Evolutionary conservation across 345 rosid genomes (phyloP).

Genomic region (Populus tremula): DNA sequence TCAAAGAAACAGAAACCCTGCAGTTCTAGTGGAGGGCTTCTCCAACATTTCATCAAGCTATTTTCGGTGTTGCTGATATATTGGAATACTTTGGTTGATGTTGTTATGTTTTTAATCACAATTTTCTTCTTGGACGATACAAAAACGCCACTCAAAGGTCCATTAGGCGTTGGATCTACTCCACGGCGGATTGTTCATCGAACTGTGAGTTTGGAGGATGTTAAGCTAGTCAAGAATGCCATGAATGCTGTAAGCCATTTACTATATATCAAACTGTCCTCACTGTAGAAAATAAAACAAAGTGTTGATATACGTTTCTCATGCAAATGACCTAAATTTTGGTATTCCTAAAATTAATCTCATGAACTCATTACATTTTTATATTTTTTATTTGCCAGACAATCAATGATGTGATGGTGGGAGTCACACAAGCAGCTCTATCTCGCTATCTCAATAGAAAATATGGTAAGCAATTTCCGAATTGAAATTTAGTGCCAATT

Average conservation of each 20-base stretch:
- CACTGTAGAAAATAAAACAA: too few species aligned
- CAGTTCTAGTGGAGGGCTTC: not conserved
- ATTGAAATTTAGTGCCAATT: too few species aligned
- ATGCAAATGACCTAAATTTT: too few species aligned
- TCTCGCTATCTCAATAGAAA: constrained; percentile 53
- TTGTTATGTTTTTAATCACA: constrained; percentile 39
- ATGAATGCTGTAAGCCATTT: constrained; percentile 6
- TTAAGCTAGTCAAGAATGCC: constrained; percentile 35
- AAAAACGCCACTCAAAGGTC: constrained; percentile 52
- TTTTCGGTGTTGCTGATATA: constrained; percentile 16
- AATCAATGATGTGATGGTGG: constrained; percentile 59
- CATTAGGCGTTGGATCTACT: constrained; percentile 8
- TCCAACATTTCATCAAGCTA: not conserved
- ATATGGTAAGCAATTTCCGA: constrained; percentile 41
- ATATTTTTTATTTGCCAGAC: too few species aligned
- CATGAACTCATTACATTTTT: too few species aligned
- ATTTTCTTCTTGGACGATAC: constrained; percentile 46
- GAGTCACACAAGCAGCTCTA: constrained; percentile 68
- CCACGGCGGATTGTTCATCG: constrained; percentile 28
- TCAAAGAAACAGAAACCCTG: not conserved
- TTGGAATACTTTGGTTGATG: constrained; percentile 27
- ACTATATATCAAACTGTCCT: too few species aligned
- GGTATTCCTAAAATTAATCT: too few species aligned
- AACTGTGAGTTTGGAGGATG: constrained; percentile 35
- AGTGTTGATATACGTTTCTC: too few species aligned